Evolutionary conservation across 495 filamentous ascomycete species (phyloP).

Genomic region (Evansstolkia leycettana): DNA sequence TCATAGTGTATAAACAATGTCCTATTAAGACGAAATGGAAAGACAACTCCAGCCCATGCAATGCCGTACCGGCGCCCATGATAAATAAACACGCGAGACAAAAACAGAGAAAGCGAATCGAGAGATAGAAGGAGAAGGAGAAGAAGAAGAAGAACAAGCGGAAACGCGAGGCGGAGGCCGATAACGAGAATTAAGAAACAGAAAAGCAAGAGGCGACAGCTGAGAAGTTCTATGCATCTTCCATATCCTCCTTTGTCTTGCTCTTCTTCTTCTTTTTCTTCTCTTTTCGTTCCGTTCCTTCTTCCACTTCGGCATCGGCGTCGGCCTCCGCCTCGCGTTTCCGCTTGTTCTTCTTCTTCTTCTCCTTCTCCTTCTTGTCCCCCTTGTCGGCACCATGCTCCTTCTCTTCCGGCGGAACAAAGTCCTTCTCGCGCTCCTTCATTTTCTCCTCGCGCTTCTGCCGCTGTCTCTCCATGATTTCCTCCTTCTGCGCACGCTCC

Average conservation of each 20-base stretch:
- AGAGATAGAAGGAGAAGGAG: no score
- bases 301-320: slow-evolving; percentile 15
- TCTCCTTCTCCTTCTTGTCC: slow-evolving; percentile 49
- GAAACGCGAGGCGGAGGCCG: not conserved
- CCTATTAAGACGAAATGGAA: not conserved
- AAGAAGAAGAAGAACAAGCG: no score
- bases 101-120: not conserved
- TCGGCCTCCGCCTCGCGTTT: slow-evolving; percentile 29
- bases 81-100: not conserved
- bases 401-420: slow-evolving; percentile 69
- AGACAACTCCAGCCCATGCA: slow-evolving; percentile 19
- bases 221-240: slow-evolving; percentile 6
- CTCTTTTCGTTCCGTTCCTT: slow-evolving; percentile 28
- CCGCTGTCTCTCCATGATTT: slow-evolving; percentile 67
- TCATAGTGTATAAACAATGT: not conserved
- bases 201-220: slow-evolving; percentile 1
- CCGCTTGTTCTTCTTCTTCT: slow-evolving; percentile 31
- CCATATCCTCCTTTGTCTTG: slow-evolving; percentile 28
- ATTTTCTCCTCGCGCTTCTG: slow-evolving; percentile 81
- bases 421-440: slow-evolving; percentile 72
- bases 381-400: slow-evolving; percentile 34
- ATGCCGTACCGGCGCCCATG: slow-evolving; percentile 6
- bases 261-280: slow-evolving; percentile 37
- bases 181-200: slow-evolving; percentile 2
- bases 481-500: slow-evolving; percentile 67